These are phyloP conservation scores for Hordeum pubiflorum DNA, from an alignment of 202 grass and related monocot genomes.

Conservation along the genomic window DNA sequence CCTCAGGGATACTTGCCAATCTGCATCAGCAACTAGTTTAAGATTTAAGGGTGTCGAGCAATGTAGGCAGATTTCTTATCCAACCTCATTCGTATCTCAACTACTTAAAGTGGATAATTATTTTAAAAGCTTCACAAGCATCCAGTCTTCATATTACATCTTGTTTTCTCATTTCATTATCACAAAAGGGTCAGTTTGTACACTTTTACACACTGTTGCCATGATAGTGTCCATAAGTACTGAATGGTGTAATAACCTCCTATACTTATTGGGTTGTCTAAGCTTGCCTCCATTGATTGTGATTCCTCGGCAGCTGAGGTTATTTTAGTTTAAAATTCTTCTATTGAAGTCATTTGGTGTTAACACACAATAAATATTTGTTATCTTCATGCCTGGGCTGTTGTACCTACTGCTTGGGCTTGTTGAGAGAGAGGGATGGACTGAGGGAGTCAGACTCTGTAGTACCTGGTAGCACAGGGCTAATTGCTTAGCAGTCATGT, in stretches of 20 bases:
- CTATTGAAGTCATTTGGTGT: background rate
- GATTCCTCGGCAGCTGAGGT: background rate
- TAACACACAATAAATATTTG: background rate
- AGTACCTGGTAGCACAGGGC: background rate
- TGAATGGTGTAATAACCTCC: constrained; percentile 5
- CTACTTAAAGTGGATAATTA: background rate
- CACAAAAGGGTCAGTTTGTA: background rate
- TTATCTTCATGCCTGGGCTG: background rate
- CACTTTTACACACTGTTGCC: background rate
- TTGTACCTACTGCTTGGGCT: background rate
- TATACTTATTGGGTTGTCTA: background rate
- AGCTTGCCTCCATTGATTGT: background rate
- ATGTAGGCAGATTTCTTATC: background rate
- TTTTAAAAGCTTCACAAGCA: background rate
- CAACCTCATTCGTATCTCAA: background rate
- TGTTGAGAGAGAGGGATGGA: background rate
- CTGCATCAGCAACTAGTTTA: background rate
- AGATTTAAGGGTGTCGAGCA: background rate
- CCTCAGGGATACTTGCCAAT: background rate
- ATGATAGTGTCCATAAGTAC: background rate
- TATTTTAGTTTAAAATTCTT: background rate
- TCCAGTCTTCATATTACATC: background rate
- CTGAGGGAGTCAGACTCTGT: background rate
- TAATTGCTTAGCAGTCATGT: background rate
- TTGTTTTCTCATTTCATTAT: background rate